Base-by-base conservation (phyloP, 2,329 filamentous ascomycete genomes). In the Phyllosticta paracitricarpa region DNA sequence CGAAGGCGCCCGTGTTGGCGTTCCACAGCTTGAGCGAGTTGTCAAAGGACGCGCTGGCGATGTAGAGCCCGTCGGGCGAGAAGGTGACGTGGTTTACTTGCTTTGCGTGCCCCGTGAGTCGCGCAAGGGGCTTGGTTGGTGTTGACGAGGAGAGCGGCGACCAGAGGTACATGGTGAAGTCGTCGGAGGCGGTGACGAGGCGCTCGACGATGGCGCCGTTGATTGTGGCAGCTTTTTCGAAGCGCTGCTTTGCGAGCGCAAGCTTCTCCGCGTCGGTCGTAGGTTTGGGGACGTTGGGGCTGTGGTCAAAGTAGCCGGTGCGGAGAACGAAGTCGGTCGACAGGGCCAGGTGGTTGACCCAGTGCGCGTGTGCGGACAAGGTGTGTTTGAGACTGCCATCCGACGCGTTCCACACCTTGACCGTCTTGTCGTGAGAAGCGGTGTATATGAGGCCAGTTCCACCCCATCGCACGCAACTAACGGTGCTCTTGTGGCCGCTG, bases 121-220 rank as follows among this genome's bases (percentile, higher is more conserved):
- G 82, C n/a, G 89, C 88, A 3, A 97, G 79, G 0, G 93, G 92
- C 73, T 97, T 97, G 7, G 81, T 89, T 3, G 87, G 86, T 35
- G 66, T 71, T 48, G 40, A 48, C 19, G 54, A 57, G 53, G 80
- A 81, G 9, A 86, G 81, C 0, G 92, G 92, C 63, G 95, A 89
- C 93, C 93, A 99, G 7, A 99, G 82, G 72, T 91, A 96, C 83
- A 99, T 93, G 5, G 92, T 96, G 73, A 92, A 96, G 73, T 99
- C 94, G 71, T 97, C 94, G 66, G 88, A 93, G 2, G 93, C 94
- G 8, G 91, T 95, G 2, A 96, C 89, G 3, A 97, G 77, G 28
- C 89, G 84, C 77, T 99, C 94, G 1, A 89, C 85, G 24, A 96
- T 80, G 69, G 87, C 84, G 26, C 89, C 89, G 65, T 87, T 84